Percentiles rank a stretch among this genome's conserved stretches.
phyloP scores from a whole-genome alignment of 345 rosid genomes.

The Mercurialis annua region DNA sequence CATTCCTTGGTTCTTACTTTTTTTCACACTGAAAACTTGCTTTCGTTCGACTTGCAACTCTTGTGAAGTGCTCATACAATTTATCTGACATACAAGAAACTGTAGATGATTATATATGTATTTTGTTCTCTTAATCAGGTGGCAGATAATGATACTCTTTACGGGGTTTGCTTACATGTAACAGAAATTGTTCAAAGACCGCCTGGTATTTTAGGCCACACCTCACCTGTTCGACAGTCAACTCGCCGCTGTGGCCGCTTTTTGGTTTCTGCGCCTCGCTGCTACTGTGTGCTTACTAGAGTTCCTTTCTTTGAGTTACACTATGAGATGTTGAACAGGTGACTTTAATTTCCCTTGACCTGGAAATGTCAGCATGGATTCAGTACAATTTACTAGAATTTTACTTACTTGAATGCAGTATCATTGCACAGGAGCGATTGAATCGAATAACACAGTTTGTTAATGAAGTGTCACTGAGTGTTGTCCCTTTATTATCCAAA shows the following conservation, averaged over 20 bases:
- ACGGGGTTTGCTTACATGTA: conserved; percentile 90
- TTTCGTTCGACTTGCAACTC: neutral
- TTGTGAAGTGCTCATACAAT: neutral
- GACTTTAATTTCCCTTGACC: conserved; percentile 21
- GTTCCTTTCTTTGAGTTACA: conserved; percentile 95
- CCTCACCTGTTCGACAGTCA: conserved; percentile 50
- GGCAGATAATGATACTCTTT: conserved; percentile 84
- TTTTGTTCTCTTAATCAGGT: conserved; percentile 50
- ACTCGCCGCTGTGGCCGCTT: conserved; percentile 62
- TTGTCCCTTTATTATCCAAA: conserved; percentile 39
- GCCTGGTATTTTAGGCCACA: conserved; percentile 63
- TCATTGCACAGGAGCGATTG: conserved; percentile 95
- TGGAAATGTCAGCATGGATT: conserved; percentile 8
- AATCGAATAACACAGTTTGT: conserved; percentile 82
- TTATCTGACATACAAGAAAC: neutral
- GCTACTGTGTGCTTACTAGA: conserved; percentile 90
- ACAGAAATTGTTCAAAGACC: conserved; percentile 93
- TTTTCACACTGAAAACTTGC: too few species aligned
- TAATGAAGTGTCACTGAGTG: conserved; percentile 61
- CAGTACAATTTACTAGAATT: conserved; percentile 21
- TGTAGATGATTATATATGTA: conserved; percentile 16
- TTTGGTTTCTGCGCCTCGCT: conserved; percentile 97
- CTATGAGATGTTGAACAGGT: conserved; percentile 97
- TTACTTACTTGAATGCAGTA: conserved; percentile 58
- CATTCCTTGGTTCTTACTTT: too few species aligned